A percentile compares a stretch with the other conserved stretches of the same genome.
Conservation (phyloP, 441 rosid genomes). For the Syzygium malaccense region DNA sequence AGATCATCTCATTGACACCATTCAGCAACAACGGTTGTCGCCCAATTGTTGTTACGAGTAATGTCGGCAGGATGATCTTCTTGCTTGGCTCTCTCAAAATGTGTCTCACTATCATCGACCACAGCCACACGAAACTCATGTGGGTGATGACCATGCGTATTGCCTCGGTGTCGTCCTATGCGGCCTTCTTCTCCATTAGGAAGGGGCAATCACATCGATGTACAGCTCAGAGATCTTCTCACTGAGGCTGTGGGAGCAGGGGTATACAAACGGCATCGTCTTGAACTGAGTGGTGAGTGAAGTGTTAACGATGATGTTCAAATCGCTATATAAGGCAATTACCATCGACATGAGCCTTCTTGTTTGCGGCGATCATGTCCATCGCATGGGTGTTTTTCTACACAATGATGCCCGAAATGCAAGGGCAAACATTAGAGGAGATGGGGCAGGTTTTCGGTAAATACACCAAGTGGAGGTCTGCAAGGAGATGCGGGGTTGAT, state of each 20-base stretch:
- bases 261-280: neutral
- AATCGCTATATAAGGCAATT: neutral
- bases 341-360: neutral
- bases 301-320: neutral
- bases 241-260: accelerated
- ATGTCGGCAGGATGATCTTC: neutral
- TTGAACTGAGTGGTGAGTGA: neutral
- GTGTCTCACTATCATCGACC: neutral
- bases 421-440: no score
- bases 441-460: neutral
- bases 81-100: neutral
- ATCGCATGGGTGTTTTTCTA: neutral
- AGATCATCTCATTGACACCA: no score
- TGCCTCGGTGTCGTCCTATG: neutral
- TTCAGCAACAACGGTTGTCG: no score
- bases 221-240: neutral
- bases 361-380: neutral
- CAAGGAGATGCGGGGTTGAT: neutral
- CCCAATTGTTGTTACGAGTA: no score
- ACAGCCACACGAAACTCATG: neutral
- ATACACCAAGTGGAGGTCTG: neutral
- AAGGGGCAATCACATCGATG: neutral
- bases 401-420: neutral
- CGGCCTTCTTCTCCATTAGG: neutral
- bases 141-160: neutral